These are phyloP conservation scores for Nematocida sp. DNA, from an alignment of 371 early-diverging fungal species.

Conservation along the genomic window DNA sequence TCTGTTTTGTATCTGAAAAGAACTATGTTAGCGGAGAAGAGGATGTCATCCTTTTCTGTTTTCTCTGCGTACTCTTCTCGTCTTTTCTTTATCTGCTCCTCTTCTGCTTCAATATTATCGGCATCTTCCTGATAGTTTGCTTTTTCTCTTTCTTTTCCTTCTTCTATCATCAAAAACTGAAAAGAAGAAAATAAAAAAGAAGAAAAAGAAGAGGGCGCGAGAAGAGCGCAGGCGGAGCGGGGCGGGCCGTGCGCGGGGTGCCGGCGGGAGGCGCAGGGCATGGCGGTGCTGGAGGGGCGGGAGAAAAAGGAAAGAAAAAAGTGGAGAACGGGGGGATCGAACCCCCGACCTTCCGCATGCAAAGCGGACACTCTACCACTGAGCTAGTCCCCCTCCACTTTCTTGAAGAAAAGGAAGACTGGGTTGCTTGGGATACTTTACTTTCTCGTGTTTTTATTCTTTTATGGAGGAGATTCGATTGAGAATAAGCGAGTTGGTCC, in stretches of 20 bases:
- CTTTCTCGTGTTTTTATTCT: background rate
- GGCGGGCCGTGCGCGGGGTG: constrained; percentile 82
- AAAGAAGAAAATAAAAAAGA: too few species aligned
- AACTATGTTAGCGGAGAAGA: constrained; percentile 16
- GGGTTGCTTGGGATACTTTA: background rate
- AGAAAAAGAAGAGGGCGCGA: too few species aligned
- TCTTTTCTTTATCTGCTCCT: constrained; percentile 10
- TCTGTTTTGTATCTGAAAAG: constrained; percentile 43
- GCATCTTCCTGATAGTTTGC: background rate
- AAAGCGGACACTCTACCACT: constrained; percentile 69
- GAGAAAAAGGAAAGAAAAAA: constrained; percentile 31
- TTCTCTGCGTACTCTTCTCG: constrained; percentile 22
- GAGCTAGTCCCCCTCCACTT: constrained; percentile 58
- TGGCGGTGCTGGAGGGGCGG: background rate
- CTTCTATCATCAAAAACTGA: constrained; percentile 95
- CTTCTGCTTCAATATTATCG: constrained; percentile 24
- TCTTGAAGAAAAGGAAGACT: background rate
- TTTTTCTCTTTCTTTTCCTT: background rate
- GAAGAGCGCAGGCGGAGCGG: constrained; percentile 82
- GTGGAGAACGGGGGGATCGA: constrained; percentile 66
- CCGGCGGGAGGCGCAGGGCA: constrained; percentile 80
- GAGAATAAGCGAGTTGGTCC: constrained; percentile 61
- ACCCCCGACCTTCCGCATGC: constrained; percentile 69
- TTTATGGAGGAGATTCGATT: constrained; percentile 8
- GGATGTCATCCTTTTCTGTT: constrained; percentile 24